A percentile compares a stretch with the other conserved stretches of the same genome.
These are phyloP conservation scores for Calonectria naviculata DNA, from an alignment of 2,329 filamentous ascomycete species.

Conservation along the genomic window DNA sequence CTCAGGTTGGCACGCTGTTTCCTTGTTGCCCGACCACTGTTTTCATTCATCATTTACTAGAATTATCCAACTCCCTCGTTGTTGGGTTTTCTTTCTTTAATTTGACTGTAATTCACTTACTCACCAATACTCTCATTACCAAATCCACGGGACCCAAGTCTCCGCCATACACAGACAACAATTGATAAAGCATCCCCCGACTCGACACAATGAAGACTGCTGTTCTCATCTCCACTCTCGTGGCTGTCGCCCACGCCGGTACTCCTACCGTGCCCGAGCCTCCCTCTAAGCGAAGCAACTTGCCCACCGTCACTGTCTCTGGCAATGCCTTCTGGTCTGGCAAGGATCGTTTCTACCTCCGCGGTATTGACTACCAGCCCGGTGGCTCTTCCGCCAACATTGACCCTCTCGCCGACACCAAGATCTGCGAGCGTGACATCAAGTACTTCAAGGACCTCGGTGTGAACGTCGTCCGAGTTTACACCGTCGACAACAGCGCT, in stretches of 20 bases:
- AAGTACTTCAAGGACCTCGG: constrained; percentile 85
- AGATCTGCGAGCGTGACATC: constrained; percentile 82
- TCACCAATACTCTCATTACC: constrained; percentile 33
- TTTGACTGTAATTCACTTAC: constrained; percentile 33
- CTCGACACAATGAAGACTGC: constrained; percentile 60
- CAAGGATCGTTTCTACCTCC: constrained; percentile 66
- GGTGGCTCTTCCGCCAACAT: constrained; percentile 64
- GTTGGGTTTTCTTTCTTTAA: constrained; percentile 44
- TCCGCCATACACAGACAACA: constrained; percentile 11
- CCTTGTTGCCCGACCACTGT: constrained; percentile 26
- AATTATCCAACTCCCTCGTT: constrained; percentile 49
- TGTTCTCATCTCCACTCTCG: constrained; percentile 59
- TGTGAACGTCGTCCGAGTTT: constrained; percentile 92
- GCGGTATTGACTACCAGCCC: constrained; percentile 73
- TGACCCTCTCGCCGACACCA: constrained; percentile 82
- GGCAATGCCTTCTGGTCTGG: constrained; percentile 70
- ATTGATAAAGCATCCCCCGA: constrained; percentile 22
- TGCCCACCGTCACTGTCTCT: constrained; percentile 63
- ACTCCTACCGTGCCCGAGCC: constrained; percentile 63
- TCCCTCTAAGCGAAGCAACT: constrained; percentile 60
- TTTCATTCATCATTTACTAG: constrained; percentile 37
- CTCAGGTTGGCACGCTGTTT: constrained; percentile 27
- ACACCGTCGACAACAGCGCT: constrained; percentile 88
- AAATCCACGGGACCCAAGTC: constrained; percentile 6
- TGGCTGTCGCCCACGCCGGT: constrained; percentile 53